Evolutionary conservation across 2,329 filamentous ascomycete species (phyloP).

Genomic region (Colletotrichum horii): DNA sequence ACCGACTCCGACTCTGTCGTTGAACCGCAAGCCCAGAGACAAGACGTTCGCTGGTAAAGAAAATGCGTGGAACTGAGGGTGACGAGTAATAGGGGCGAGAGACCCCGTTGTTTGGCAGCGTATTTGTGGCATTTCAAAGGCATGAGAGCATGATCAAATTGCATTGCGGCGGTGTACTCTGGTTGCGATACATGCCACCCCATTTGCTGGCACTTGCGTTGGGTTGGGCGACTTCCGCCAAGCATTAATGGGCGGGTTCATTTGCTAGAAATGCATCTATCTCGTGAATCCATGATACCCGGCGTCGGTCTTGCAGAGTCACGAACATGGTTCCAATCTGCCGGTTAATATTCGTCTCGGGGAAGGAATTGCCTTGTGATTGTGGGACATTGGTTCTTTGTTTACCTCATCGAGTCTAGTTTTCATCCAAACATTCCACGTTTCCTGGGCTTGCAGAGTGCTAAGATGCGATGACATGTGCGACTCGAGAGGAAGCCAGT

Average conservation of each 20-base stretch:
- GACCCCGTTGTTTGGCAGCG: neutral
- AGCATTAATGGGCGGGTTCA: neutral
- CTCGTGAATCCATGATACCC: conserved; percentile 11
- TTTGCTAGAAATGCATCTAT: neutral
- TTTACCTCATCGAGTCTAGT: neutral
- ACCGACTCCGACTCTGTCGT: conserved; percentile 28
- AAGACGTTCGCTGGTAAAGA: neutral
- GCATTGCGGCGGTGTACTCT: conserved; percentile 11
- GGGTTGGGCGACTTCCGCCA: neutral
- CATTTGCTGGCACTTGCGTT: neutral
- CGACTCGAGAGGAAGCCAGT: neutral
- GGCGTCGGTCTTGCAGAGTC: neutral
- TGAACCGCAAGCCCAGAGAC: conserved; percentile 21
- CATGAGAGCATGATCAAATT: conserved; percentile 3
- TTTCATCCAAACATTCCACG: neutral
- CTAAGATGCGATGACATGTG: neutral
- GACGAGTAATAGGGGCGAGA: neutral
- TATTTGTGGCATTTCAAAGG: neutral
- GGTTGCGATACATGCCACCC: neutral
- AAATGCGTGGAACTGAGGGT: neutral
- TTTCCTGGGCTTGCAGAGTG: neutral
- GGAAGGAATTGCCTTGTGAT: neutral
- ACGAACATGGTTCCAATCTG: neutral
- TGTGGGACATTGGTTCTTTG: neutral
- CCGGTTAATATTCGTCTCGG: neutral